Evolutionary conservation across 148 eudicot genomes (phyloP), one percentile per base, ranked within the genome.

Genomic region (Vaccinium darrowii): DNA sequence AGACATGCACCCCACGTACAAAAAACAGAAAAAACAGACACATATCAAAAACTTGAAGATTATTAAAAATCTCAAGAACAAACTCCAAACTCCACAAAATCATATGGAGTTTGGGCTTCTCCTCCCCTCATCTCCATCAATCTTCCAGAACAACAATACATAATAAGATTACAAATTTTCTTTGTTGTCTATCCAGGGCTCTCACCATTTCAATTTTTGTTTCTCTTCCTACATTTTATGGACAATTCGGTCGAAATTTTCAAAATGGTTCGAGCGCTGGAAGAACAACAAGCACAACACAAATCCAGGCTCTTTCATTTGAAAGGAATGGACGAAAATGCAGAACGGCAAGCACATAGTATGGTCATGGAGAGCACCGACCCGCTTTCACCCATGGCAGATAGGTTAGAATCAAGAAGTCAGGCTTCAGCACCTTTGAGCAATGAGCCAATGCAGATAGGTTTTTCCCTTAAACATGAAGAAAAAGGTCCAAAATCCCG

Each of bases 321-420:
- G 58, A 81, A 15, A 65, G 74, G 58, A 54, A 72, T 83, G 67
- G 1, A 72, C 3, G 79, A 83, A 39, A 80, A 86, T 83, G 56
- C 52, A 39, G 78, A 74, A 27, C 12, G 82, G 8, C 87, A 83
- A 84, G 33, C 86, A 4, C 84, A 49, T 18, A 91, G 93, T 65
- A 62, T 90, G 93, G 80, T 86, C 50, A 5, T 85, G 1, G 91
- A 91, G 15, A 85, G 86, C 53, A 76, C 3, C 7, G 60, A 56
- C 69, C 65, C 87, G 23, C 62, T 88, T 81, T 39, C 87, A 75
- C 91, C 18, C 74, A 86, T 83, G 78, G 90, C 83, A 85, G 91
- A 85, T 78, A 87, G 81, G 87, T 8, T 50, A 50, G 36, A 63
- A 33, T 81, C 84, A 5, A 84, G 36, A 79, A 79, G 58, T 62